Percentiles rank a stretch among this genome's conserved stretches.
These are phyloP conservation scores for Kalanchoe fedtschenkoi DNA, from an alignment of 164 flowering plant genomes.

Conservation along the genomic window DNA sequence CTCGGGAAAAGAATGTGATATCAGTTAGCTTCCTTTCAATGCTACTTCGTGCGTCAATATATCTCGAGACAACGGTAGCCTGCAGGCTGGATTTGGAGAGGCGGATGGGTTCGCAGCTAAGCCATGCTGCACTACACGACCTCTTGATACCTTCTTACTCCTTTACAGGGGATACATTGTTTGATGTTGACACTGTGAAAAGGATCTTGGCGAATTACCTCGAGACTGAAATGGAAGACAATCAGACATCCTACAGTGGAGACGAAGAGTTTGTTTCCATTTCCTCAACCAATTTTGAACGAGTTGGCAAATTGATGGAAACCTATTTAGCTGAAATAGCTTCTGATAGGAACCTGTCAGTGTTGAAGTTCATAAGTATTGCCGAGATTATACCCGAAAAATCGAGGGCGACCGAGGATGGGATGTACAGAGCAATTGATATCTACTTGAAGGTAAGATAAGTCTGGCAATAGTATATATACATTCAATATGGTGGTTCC, in stretches of 20 bases:
- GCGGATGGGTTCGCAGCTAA: conserved; percentile 6
- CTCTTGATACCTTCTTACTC: conserved; percentile 7
- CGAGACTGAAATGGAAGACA: conserved; percentile 61
- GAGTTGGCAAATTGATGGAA: conserved; percentile 64
- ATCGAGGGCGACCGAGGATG: conserved; percentile 4
- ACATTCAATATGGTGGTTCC: background rate
- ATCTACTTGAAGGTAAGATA: conserved; percentile 5
- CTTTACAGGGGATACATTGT: conserved; percentile 7
- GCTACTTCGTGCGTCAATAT: conserved; percentile 5
- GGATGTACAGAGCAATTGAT: conserved; percentile 9
- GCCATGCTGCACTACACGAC: background rate
- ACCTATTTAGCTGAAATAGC: conserved; percentile 76
- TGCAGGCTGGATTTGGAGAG: conserved; percentile 7
- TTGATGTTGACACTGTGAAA: conserved; percentile 75
- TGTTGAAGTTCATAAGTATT: conserved; percentile 80
- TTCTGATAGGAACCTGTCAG: conserved; percentile 40
- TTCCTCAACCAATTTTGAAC: background rate
- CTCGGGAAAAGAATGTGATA: conserved; percentile 5
- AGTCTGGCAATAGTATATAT: background rate
- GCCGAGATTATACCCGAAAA: conserved; percentile 1
- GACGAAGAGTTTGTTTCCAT: conserved; percentile 24
- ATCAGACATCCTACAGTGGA: conserved; percentile 28
- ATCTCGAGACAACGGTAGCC: conserved; percentile 6
- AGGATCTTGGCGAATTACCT: conserved; percentile 54
- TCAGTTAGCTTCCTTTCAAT: conserved; percentile 8